Evolutionary conservation across 2,329 filamentous ascomycete genomes (phyloP).

Genomic region (Trichoderma sp.): DNA sequence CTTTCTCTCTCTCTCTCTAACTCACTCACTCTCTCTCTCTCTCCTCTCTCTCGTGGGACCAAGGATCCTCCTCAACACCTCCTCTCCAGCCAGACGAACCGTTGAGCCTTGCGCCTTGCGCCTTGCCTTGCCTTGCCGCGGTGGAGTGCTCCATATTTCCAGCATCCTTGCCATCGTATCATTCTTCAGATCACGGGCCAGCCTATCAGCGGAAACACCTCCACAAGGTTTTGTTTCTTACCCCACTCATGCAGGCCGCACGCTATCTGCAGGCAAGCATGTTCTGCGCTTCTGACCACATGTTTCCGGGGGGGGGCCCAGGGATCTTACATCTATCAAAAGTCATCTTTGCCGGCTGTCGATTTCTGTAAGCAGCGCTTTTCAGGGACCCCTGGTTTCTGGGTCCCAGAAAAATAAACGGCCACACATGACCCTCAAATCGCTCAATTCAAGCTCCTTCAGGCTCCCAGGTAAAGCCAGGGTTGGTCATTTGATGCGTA

Average conservation of each 20-base stretch:
- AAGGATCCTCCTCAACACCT: neutral
- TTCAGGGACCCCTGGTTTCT: slow-evolving; percentile 1
- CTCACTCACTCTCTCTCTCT: too few relatives aligned
- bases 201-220: slow-evolving; percentile 13
- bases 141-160: slow-evolving; percentile 14
- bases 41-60: neutral
- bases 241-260: slow-evolving; percentile 16
- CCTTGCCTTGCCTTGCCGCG: slow-evolving; percentile 8
- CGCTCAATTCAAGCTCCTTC: slow-evolving; percentile 16
- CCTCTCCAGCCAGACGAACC: neutral
- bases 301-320: neutral
- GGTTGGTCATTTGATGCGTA: slow-evolving; percentile 44
- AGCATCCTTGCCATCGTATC: slow-evolving; percentile 9
- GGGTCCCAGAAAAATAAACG: neutral
- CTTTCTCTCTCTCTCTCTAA: too few relatives aligned
- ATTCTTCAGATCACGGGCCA: neutral
- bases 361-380: neutral
- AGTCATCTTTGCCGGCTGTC: neutral
- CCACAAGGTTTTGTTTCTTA: neutral
- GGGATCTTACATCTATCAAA: slow-evolving; percentile 13
- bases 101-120: slow-evolving; percentile 4
- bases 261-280: slow-evolving; percentile 19
- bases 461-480: slow-evolving; percentile 41
- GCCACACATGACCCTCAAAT: slow-evolving; percentile 6
- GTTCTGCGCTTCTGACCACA: slow-evolving; percentile 19